Percentiles rank a stretch among this genome's conserved stretches.
phyloP scores from a whole-genome alignment of 2,329 filamentous ascomycete genomes.

The Tolypocladium ovalisporum region DNA sequence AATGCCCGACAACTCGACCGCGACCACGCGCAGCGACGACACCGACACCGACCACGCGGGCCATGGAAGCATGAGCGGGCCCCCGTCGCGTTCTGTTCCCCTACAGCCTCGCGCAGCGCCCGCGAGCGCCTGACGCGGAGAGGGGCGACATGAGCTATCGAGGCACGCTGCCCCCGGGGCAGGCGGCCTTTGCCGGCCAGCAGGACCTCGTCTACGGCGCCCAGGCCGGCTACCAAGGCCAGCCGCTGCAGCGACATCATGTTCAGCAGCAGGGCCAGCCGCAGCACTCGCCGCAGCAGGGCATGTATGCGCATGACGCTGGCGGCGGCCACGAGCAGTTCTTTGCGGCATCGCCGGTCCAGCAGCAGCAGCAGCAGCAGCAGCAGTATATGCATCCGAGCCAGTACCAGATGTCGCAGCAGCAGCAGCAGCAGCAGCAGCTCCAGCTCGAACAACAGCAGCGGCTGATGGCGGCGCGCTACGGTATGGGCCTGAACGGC shows the following conservation, averaged over 20 bases:
- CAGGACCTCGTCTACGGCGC: constrained; percentile 14
- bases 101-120: neutral
- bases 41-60: neutral
- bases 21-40: neutral
- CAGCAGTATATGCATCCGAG: constrained; percentile 7
- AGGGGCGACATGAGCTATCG: constrained; percentile 24
- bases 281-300: constrained; percentile 9
- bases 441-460: constrained; percentile 10
- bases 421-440: constrained; percentile 7
- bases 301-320: constrained; percentile 4
- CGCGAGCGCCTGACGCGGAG: constrained; percentile 8
- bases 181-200: constrained; percentile 16
- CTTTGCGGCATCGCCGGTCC: constrained; percentile 8
- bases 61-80: constrained; percentile 2
- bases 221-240: constrained; percentile 13
- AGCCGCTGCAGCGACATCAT: constrained; percentile 11
- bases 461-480: constrained; percentile 5
- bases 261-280: constrained; percentile 14
- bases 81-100: neutral
- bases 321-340: constrained; percentile 12
- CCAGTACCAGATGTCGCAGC: constrained; percentile 12
- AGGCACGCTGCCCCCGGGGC: constrained; percentile 17
- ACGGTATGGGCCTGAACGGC: neutral
- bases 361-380: constrained; percentile 13
- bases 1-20: neutral